Evolutionary conservation across 2,329 filamentous ascomycete genomes (phyloP).

Genomic region (Fusarium xyrophilum): DNA sequence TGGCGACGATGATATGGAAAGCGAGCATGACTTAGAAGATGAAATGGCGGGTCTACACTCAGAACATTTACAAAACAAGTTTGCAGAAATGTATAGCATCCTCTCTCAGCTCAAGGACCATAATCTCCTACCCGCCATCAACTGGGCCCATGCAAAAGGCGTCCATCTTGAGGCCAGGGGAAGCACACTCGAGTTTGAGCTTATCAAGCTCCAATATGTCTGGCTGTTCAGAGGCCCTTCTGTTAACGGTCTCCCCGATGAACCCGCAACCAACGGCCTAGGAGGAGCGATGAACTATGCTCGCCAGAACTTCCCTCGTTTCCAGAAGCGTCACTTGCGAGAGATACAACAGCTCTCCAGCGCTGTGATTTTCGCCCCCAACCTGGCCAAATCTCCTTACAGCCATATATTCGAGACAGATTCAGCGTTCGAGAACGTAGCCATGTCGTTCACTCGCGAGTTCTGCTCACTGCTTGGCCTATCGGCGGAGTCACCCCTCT

Average conservation of each 20-base stretch:
- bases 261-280: constrained; percentile 59
- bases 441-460: constrained; percentile 87
- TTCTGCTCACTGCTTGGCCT: constrained; percentile 93
- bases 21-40: constrained; percentile 41
- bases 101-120: constrained; percentile 76
- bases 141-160: constrained; percentile 80
- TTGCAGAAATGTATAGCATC: constrained; percentile 90
- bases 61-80: constrained; percentile 75
- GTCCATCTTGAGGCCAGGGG: constrained; percentile 77
- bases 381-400: constrained; percentile 81
- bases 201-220: constrained; percentile 87
- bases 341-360: constrained; percentile 84
- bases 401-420: constrained; percentile 76
- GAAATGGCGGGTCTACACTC: constrained; percentile 42
- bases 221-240: constrained; percentile 77
- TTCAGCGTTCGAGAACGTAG: constrained; percentile 81
- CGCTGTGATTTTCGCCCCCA: constrained; percentile 80
- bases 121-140: constrained; percentile 83
- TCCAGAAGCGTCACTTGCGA: constrained; percentile 74
- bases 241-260: constrained; percentile 62
- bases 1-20: constrained; percentile 45
- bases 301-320: constrained; percentile 73
- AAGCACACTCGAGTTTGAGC: constrained; percentile 94
- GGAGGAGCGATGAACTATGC: constrained; percentile 78
- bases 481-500: constrained; percentile 89